Percentiles rank a stretch among this genome's conserved stretches.
phyloP scores from a whole-genome alignment of 2,329 filamentous ascomycete species.

The Talaromyces sp. region DNA sequence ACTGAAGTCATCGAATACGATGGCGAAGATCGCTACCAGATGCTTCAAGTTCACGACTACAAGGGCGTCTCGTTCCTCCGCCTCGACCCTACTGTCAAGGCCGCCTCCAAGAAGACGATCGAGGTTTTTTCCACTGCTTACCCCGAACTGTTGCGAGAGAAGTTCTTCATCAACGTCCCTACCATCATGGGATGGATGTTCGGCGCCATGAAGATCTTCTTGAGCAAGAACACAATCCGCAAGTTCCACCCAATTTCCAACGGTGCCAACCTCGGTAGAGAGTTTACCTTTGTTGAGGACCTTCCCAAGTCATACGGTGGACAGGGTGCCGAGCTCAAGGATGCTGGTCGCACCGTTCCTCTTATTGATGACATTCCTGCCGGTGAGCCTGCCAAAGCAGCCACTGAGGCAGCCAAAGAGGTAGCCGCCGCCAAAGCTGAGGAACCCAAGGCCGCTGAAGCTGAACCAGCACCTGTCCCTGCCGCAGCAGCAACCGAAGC shows the following conservation, averaged over 20 bases:
- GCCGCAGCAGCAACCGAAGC: constrained; percentile 13
- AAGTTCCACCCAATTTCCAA: constrained; percentile 77
- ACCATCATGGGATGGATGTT: constrained; percentile 87
- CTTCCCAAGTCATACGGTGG: constrained; percentile 79
- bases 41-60: constrained; percentile 93
- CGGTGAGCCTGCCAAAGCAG: constrained; percentile 14
- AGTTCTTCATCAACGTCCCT: constrained; percentile 96
- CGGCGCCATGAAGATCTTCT: constrained; percentile 69
- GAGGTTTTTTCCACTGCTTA: constrained; percentile 76
- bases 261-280: constrained; percentile 64
- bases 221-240: constrained; percentile 69
- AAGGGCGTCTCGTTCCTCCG: constrained; percentile 81
- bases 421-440: constrained; percentile 15
- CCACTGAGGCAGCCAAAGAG: constrained; percentile 11
- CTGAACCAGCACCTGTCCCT: not conserved
- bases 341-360: constrained; percentile 31
- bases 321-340: constrained; percentile 54
- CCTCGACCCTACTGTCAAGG: constrained; percentile 71
- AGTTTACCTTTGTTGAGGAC: constrained; percentile 58
- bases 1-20: constrained; percentile 63
- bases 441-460: constrained; percentile 14
- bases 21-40: constrained; percentile 76
- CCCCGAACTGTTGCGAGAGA: constrained; percentile 82
- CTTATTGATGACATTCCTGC: constrained; percentile 27
- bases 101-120: constrained; percentile 76